phyloP scores from a whole-genome alignment of 768 basidiomycete species.

The Mycena galericulata region DNA sequence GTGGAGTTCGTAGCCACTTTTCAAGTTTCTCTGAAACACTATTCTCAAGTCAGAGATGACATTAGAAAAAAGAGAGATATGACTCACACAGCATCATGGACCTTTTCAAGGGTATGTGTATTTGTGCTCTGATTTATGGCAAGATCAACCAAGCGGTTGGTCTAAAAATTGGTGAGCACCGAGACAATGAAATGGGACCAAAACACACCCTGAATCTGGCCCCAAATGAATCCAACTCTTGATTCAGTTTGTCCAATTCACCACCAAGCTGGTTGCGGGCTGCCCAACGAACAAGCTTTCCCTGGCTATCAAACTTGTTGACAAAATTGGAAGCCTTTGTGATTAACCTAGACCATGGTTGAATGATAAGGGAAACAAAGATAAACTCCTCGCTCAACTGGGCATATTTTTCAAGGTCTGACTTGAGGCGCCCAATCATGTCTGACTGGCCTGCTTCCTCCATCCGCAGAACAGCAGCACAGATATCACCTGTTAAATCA shows the following conservation, averaged over 20 bases:
- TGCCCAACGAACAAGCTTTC: not conserved
- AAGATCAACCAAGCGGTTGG: not conserved
- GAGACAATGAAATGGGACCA: no score
- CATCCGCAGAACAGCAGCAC: conserved; percentile 8
- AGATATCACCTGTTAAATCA: not conserved
- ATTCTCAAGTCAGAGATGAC: no score
- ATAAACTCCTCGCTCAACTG: not conserved
- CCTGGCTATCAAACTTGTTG: not conserved
- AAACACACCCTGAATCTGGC: not conserved
- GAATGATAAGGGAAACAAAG: not conserved
- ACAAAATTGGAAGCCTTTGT: not conserved
- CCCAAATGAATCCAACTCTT: conserved; percentile 1
- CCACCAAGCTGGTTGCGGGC: not conserved
- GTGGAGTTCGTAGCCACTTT: not conserved
- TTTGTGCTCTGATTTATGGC: not conserved
- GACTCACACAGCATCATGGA: not conserved
- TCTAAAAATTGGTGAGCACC: not conserved
- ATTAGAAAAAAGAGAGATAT: not conserved
- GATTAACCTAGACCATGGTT: not conserved
- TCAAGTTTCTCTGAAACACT: not conserved
- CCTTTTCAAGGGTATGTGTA: not conserved
- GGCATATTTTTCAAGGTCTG: conserved; percentile 14
- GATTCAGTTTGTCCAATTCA: not conserved
- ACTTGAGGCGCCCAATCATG: not conserved
- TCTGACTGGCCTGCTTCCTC: not conserved